phyloP scores from a whole-genome alignment of 441 rosid genomes.

The Corymbia citriodora region DNA sequence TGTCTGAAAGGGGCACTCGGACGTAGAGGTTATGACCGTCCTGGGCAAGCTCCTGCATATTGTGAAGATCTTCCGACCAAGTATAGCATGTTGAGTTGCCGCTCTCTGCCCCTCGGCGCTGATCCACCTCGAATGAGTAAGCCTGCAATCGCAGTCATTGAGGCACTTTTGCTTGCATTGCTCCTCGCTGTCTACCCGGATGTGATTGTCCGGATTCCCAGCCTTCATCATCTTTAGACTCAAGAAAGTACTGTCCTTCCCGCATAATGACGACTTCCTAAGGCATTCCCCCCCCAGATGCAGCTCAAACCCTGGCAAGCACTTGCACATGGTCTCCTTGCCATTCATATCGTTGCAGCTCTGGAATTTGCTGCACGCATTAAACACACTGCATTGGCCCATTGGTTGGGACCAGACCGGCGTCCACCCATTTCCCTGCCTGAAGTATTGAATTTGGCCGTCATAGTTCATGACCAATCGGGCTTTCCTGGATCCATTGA shows the following conservation, averaged over 20 bases:
- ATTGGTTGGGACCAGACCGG: rapidly evolving
- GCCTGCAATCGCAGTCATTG: rapidly evolving
- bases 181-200: rapidly evolving
- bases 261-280: too few species aligned
- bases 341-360: too few species aligned
- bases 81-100: too few species aligned
- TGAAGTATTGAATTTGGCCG: too few species aligned
- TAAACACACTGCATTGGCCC: rapidly evolving
- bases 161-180: too few species aligned
- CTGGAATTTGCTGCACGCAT: rapidly evolving
- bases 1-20: neutral
- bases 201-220: rapidly evolving
- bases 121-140: too few species aligned
- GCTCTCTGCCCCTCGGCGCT: too few species aligned
- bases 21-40: neutral
- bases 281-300: rapidly evolving
- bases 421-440: rapidly evolving
- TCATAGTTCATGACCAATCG: too few species aligned
- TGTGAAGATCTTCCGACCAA: rapidly evolving
- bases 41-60: neutral
- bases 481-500: too few species aligned
- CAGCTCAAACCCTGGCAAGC: too few species aligned
- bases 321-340: rapidly evolving
- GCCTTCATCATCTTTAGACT: too few species aligned
- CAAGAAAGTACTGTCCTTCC: too few species aligned